Evolutionary conservation across 495 filamentous ascomycete genomes (phyloP).

Genomic region (Massariosphaeria phaeospora): DNA sequence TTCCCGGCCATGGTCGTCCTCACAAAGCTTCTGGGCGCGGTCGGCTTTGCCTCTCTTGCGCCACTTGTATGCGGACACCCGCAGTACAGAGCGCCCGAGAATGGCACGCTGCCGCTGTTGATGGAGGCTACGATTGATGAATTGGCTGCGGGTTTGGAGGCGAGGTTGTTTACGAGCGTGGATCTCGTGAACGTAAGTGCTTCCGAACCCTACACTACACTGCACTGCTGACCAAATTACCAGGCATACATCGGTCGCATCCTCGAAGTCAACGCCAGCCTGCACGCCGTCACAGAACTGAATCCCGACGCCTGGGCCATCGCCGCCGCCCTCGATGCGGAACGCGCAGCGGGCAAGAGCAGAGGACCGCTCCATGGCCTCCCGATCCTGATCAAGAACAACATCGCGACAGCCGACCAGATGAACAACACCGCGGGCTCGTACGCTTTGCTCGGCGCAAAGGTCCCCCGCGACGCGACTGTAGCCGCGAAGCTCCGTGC

Average conservation of each 20-base stretch:
- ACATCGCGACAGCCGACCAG: slow-evolving; percentile 63
- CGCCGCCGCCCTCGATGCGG: slow-evolving; percentile 48
- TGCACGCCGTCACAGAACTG: slow-evolving; percentile 52
- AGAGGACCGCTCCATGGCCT: slow-evolving; percentile 59
- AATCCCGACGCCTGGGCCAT: slow-evolving; percentile 54
- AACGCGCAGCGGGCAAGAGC: slow-evolving; percentile 46
- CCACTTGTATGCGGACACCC: not conserved
- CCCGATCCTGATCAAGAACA: slow-evolving; percentile 65
- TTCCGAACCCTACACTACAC: not conserved
- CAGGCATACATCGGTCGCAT: slow-evolving; percentile 52
- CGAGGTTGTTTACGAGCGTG: slow-evolving; percentile 51
- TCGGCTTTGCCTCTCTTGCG: not conserved
- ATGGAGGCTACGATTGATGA: slow-evolving; percentile 52
- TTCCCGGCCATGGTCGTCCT: too few relatives aligned
- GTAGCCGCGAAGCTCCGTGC: slow-evolving; percentile 41
- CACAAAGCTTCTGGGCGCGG: too few relatives aligned
- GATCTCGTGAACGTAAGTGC: slow-evolving; percentile 50
- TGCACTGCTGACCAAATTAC: slow-evolving; percentile 6
- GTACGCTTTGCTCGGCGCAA: slow-evolving; percentile 44
- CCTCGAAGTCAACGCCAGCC: slow-evolving; percentile 48
- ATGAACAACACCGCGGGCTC: slow-evolving; percentile 67
- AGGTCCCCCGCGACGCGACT: slow-evolving; percentile 35
- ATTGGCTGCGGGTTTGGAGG: slow-evolving; percentile 47
- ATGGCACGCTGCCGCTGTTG: slow-evolving; percentile 41
- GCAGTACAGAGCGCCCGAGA: not conserved